A percentile compares a stretch with the other conserved stretches of the same genome.
Evolutionary conservation across 2,329 filamentous ascomycete species (phyloP).

Genomic region (Cercospora beticola): DNA sequence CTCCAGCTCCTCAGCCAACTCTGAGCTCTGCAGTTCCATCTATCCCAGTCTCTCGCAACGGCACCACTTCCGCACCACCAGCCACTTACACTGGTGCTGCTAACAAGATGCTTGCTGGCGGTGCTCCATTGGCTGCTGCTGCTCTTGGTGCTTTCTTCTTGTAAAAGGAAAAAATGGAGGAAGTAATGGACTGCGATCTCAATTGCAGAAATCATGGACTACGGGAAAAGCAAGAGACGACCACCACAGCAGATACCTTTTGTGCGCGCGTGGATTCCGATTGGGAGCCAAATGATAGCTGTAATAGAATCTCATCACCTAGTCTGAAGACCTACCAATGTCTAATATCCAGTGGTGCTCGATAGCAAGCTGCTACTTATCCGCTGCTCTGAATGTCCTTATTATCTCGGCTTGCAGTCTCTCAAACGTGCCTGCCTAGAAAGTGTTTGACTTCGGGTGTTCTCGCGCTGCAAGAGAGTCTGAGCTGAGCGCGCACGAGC

Average conservation of each 20-base stretch:
- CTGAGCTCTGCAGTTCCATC: neutral
- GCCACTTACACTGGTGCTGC: conserved; percentile 6
- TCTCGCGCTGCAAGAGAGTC: neutral
- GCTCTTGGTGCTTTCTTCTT: conserved; percentile 11
- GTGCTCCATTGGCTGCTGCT: neutral
- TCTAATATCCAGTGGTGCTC: neutral
- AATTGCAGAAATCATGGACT: neutral
- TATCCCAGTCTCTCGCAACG: neutral
- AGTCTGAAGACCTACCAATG: neutral
- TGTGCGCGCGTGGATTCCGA: neutral
- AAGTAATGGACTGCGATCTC: neutral
- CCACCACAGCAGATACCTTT: neutral
- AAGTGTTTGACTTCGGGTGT: too few species aligned
- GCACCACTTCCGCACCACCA: neutral
- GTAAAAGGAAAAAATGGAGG: neutral
- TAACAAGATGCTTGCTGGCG: neutral
- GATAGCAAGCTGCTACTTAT: neutral
- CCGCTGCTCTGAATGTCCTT: too few species aligned
- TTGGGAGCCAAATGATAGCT: neutral
- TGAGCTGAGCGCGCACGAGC: too few species aligned
- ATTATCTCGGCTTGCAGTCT: too few species aligned
- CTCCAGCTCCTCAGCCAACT: neutral
- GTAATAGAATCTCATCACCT: too few species aligned
- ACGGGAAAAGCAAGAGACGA: neutral
- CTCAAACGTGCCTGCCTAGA: too few species aligned